Base-by-base conservation (phyloP, 805 yeast species). In the Aciculoconidium aculeatum region DNA sequence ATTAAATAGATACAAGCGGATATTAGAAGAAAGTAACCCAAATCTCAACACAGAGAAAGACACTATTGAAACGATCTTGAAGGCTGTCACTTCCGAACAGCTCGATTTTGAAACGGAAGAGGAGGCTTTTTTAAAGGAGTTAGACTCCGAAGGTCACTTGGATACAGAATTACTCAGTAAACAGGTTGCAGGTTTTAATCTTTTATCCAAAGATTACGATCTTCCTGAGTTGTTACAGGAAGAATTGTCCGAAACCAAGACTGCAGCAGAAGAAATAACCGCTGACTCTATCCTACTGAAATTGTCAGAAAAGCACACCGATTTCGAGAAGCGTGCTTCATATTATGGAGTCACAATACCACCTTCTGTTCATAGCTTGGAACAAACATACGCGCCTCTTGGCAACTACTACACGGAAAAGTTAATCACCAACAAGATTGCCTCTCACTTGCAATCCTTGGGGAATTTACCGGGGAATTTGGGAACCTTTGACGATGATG, bases 391-490 rank as follows among this genome's bases (percentile, higher is more conserved):
- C 17, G 67, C 64, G 14, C 50, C 70, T 4, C 65, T 75, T 27
- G 83, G 83, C 3, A 59, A 61, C 23, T 50, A 57, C 17, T 55
- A 61, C 30, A 58, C 70, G 5, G 92, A 83, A 52, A 63, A 63
- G 23, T 53, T 66, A 6, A 65, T 81, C 8, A 55, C 71, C 4
- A 53, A 66, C 13, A 76, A 75, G 36, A 70, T 82, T 11, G 63
- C 72, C 5, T 65, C 66, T 28, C 67, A 90, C 51, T 58, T 81
- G 10, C 50, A 58, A 15, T 80, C 78, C 39, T 55, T 83, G 36
- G 87, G 80, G 49, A 64, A 55, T 29, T 45, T 82, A 10, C 92
- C 94, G 2, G 72, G 82, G 3, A 80, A 78, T 42, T 44, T 83
- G 29, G 90, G 88, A 15, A 66, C 84, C 3, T 75, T 50, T 32